Evolutionary conservation across 495 filamentous ascomycete species (phyloP).

Genomic region (Neurospora africana): DNA sequence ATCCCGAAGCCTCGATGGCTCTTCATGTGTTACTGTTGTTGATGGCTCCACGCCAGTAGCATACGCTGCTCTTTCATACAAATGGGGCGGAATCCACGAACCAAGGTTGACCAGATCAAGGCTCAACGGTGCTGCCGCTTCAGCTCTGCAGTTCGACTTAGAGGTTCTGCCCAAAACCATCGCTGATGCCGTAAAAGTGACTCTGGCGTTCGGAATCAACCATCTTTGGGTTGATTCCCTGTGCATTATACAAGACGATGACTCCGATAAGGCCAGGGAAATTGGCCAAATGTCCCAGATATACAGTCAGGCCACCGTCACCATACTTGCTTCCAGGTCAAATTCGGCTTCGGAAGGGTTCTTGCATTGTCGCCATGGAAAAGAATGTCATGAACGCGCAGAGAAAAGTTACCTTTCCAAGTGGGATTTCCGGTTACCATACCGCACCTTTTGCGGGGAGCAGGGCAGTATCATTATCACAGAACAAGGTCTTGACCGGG

Average conservation of each 20-base stretch:
- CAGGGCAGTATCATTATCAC: background rate
- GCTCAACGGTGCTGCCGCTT: background rate
- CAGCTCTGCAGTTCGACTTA: background rate
- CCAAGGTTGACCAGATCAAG: background rate
- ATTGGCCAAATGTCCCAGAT: background rate
- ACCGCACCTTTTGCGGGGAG: background rate
- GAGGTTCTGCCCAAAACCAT: conserved; percentile 16
- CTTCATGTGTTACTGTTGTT: background rate
- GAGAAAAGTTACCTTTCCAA: background rate
- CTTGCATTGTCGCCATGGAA: background rate
- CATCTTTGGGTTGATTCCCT: too few species aligned
- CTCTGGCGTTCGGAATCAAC: conserved; percentile 7
- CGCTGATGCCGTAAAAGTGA: conserved; percentile 16
- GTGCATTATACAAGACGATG: conserved; percentile 26
- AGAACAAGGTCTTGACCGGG: background rate
- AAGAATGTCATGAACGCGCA: background rate
- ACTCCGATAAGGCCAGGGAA: conserved; percentile 7
- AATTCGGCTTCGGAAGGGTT: background rate
- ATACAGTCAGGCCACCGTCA: background rate
- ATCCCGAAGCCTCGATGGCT: background rate
- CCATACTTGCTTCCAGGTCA: background rate
- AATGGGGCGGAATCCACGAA: background rate
- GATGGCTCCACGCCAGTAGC: background rate
- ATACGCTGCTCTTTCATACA: background rate
- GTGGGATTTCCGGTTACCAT: background rate